Conservation (phyloP, 345 rosid genomes). For the Murraya paniculata region DNA sequence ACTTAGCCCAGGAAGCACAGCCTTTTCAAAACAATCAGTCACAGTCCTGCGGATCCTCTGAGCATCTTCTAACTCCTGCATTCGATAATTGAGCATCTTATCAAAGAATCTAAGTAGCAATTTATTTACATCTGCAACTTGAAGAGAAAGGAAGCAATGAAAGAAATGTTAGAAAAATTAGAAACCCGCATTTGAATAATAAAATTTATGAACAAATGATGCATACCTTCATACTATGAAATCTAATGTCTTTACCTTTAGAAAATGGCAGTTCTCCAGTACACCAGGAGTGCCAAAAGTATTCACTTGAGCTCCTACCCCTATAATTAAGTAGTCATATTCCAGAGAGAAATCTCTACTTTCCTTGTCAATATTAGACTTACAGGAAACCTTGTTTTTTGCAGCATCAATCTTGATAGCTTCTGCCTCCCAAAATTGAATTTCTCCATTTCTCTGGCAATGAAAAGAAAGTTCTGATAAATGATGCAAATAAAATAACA, state of each 20-base stretch:
- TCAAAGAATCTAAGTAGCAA: background rate
- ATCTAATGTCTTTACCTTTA: conserved; percentile 50
- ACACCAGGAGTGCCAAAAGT: conserved; percentile 96
- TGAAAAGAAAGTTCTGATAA: conserved; percentile 3
- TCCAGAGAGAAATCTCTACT: conserved; percentile 60
- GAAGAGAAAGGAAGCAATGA: background rate
- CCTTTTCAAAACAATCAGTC: conserved; percentile 88
- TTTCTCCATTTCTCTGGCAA: conserved; percentile 68
- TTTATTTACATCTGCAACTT: background rate
- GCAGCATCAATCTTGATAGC: conserved; percentile 75
- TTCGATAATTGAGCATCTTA: conserved; percentile 7
- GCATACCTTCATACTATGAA: background rate
- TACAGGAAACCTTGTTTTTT: conserved; percentile 58
- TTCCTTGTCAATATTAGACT: conserved; percentile 52
- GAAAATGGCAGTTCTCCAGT: conserved; percentile 87
- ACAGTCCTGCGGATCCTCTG: conserved; percentile 80
- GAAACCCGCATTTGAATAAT: background rate
- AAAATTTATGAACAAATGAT: background rate
- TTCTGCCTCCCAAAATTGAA: conserved; percentile 86
- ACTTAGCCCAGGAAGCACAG: conserved; percentile 75
- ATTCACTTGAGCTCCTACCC: conserved; percentile 92
- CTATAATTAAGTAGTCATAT: conserved; percentile 82
- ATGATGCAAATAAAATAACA: background rate
- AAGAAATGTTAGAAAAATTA: conserved; percentile 2
- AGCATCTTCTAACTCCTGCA: conserved; percentile 96